These are phyloP conservation scores for Gillenia trifoliata DNA, from an alignment of 306 rosid species.

Conservation along the genomic window DNA sequence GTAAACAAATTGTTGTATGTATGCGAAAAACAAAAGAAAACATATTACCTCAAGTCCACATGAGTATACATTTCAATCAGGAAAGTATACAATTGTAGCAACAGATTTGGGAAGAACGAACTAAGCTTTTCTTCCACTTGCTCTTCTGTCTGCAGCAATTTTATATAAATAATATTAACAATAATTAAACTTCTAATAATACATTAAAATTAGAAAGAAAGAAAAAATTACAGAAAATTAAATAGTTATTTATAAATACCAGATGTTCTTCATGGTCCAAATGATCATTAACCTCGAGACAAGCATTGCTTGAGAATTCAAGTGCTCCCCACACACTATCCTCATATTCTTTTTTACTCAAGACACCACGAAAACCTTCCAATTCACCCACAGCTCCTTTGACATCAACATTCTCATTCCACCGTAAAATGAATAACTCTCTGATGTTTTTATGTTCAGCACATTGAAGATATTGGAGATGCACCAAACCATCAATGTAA, in stretches of 20 bases:
- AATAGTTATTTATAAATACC: not conserved
- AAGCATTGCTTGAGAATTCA: not conserved
- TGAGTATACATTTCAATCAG: not conserved
- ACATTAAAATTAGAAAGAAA: not conserved
- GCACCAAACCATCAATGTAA: not conserved
- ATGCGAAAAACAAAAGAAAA: not conserved
- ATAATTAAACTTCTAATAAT: not conserved
- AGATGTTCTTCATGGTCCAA: not conserved
- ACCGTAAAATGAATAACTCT: not conserved
- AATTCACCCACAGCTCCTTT: not conserved
- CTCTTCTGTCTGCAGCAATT: not conserved
- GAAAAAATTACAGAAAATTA: not conserved
- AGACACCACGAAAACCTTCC: not conserved
- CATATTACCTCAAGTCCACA: not conserved
- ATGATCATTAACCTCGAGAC: not conserved
- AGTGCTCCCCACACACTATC: not conserved
- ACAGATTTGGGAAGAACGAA: not conserved
- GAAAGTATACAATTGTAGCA: not conserved
- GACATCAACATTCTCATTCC: not conserved
- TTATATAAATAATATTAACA: not conserved
- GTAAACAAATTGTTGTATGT: not conserved
- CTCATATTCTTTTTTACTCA: not conserved
- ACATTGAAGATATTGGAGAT: not conserved
- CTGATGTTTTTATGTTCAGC: not conserved
- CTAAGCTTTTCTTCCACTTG: not conserved